These are phyloP conservation scores for Xylaria sp. DNA, from an alignment of 2,329 filamentous ascomycete genomes.

Conservation along the genomic window DNA sequence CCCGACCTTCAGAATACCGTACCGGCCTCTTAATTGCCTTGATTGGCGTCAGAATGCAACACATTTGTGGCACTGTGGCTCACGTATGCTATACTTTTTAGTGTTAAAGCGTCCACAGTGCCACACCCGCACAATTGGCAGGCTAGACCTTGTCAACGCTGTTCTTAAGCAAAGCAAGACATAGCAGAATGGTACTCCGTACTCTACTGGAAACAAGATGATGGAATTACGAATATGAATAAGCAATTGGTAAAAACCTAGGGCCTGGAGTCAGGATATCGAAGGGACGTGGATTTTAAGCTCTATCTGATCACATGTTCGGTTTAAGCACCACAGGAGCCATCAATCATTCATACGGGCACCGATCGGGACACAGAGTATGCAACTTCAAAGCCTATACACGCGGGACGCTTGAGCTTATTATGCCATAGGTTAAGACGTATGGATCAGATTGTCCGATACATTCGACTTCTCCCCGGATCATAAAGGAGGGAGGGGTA, in stretches of 20 bases:
- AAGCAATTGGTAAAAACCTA: neutral
- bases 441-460: neutral
- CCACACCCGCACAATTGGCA: constrained; percentile 11
- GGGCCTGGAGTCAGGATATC: neutral
- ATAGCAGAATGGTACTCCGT: neutral
- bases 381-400: constrained; percentile 14
- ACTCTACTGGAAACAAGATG: neutral
- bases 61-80: constrained; percentile 12
- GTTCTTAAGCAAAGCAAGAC: neutral
- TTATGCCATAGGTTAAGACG: neutral
- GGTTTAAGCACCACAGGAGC: neutral
- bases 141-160: constrained; percentile 14
- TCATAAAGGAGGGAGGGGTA: neutral
- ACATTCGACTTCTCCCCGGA: neutral
- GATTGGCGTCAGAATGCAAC: neutral
- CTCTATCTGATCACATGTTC: neutral
- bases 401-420: neutral
- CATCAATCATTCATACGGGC: neutral
- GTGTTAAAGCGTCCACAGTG: neutral
- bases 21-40: neutral
- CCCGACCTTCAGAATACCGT: neutral
- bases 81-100: neutral
- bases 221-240: neutral
- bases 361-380: constrained; percentile 4
- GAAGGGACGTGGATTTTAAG: neutral